A percentile compares a stretch with the other conserved stretches of the same genome.
Conservation (phyloP, 441 rosid genomes). For the Pelargonium exstipulatum region DNA sequence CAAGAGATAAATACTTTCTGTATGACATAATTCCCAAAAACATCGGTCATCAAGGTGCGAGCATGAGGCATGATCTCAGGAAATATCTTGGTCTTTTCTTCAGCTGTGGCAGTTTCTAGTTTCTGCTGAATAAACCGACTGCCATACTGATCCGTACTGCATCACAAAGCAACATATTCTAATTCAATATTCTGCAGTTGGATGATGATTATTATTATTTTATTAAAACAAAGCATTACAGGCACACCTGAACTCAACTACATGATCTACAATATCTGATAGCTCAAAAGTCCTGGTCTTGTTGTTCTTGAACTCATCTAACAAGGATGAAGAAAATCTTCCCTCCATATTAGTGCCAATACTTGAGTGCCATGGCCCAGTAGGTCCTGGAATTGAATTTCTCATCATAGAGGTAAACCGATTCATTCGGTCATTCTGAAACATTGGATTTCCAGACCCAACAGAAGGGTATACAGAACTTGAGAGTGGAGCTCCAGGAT, state of each 20-base stretch:
- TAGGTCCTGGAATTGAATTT: constrained; percentile 47
- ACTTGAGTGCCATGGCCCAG: constrained; percentile 47
- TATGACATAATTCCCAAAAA: constrained; percentile 87
- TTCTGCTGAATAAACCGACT: constrained; percentile 91
- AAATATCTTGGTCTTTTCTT: constrained; percentile 78
- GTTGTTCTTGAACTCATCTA: constrained; percentile 80
- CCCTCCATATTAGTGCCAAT: constrained; percentile 49
- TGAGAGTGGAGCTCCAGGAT: constrained; percentile 38
- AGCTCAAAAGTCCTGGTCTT: constrained; percentile 70
- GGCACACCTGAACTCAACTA: constrained; percentile 79
- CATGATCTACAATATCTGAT: constrained; percentile 67
- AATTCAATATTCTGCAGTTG: neutral
- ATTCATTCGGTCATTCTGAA: constrained; percentile 48
- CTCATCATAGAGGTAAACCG: constrained; percentile 51
- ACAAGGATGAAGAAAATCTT: constrained; percentile 61
- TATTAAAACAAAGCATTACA: neutral
- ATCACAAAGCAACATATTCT: neutral
- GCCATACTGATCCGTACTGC: constrained; percentile 89
- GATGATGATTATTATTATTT: neutral
- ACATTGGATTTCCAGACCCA: constrained; percentile 43
- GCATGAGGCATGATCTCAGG: constrained; percentile 80
- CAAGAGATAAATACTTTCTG: constrained; percentile 52
- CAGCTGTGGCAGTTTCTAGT: constrained; percentile 70
- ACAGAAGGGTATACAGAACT: constrained; percentile 48
- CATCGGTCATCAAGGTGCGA: constrained; percentile 77